Percentiles rank a stretch among this genome's conserved stretches.
Evolutionary conservation across 108 stramenopile species (phyloP).

Genomic region (Skeletonema marinoi): DNA sequence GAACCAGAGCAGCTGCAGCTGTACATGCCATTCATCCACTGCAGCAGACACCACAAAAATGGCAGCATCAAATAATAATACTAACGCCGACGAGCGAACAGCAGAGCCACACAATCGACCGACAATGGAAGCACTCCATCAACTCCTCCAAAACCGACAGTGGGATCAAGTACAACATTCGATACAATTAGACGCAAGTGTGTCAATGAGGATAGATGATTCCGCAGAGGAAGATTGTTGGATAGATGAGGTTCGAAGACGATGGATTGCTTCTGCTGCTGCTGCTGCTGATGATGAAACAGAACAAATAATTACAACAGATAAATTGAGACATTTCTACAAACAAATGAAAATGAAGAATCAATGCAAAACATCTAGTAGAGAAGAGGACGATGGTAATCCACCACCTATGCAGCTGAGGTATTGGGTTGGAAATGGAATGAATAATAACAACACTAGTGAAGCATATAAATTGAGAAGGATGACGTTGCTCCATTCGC

Average conservation of each 20-base stretch:
- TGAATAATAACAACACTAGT: background rate
- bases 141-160: background rate
- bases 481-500: constrained; percentile 14
- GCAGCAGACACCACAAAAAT: too few relatives aligned
- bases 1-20: too few relatives aligned
- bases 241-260: background rate
- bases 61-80: too few relatives aligned
- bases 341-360: background rate
- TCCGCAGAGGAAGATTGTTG: constrained; percentile 22
- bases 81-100: too few relatives aligned
- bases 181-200: constrained; percentile 15
- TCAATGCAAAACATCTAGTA: background rate
- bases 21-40: too few relatives aligned
- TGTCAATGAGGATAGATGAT: constrained; percentile 35
- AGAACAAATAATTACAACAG: background rate
- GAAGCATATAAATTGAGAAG: background rate
- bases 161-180: constrained; percentile 5
- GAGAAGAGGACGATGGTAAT: background rate
- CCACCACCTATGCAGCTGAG: background rate
- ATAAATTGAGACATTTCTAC: background rate
- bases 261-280: background rate
- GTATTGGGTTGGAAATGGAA: background rate
- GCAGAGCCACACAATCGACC: background rate
- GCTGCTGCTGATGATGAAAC: background rate
- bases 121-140: constrained; percentile 1